Conservation (phyloP, 2,329 filamentous ascomycete species). For the Epicoccum sorghinum region DNA sequence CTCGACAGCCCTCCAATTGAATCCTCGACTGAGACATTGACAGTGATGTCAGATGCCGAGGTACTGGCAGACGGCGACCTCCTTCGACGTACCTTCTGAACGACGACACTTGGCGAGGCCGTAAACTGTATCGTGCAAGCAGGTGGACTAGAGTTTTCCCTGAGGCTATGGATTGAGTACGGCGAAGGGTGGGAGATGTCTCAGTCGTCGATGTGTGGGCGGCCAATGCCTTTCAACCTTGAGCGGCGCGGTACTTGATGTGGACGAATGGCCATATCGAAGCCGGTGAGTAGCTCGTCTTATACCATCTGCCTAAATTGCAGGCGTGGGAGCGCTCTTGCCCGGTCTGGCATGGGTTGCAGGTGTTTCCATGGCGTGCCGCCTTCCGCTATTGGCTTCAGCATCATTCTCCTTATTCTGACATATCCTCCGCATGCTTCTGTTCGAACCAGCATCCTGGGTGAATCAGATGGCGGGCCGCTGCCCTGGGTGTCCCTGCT, state of each 20-base stretch:
- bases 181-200: constrained; percentile 29
- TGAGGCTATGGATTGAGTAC: constrained; percentile 27
- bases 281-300: constrained; percentile 39
- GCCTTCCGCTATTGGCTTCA: constrained; percentile 43
- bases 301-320: constrained; percentile 38
- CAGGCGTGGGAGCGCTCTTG: constrained; percentile 32
- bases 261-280: constrained; percentile 26
- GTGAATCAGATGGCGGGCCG: constrained; percentile 35
- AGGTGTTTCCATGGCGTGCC: constrained; percentile 37
- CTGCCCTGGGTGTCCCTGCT: constrained; percentile 26
- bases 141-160: constrained; percentile 10
- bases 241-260: constrained; percentile 37
- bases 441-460: constrained; percentile 30
- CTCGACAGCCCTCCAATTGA: constrained; percentile 1
- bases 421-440: constrained; percentile 29
- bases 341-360: constrained; percentile 42
- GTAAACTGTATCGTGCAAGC: constrained; percentile 17
- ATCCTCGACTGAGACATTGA: constrained; percentile 15
- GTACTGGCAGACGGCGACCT: not conserved
- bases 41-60: not conserved
- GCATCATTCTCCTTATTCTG: constrained; percentile 39
- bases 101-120: not conserved
- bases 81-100: constrained; percentile 28
- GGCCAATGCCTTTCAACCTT: constrained; percentile 36
- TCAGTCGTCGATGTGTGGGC: constrained; percentile 28